Base-by-base conservation (phyloP, 2,329 filamentous ascomycete species). In the Colletotrichum siamense region DNA sequence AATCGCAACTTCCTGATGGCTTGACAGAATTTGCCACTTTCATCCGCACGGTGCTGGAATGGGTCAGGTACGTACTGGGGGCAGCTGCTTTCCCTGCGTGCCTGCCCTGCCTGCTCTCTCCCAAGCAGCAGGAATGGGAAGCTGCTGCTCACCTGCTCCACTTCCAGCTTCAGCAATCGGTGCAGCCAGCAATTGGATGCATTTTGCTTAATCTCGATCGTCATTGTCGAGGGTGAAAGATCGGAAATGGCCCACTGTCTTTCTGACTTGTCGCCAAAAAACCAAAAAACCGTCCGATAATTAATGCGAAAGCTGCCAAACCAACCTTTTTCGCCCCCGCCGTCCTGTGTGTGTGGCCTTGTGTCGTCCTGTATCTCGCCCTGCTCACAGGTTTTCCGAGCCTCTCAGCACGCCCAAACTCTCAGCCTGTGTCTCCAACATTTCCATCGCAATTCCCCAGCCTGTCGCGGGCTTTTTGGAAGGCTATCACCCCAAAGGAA, bases 11-110 rank as follows among this genome's bases (percentile, higher is more conserved):
- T 44, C 39, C 39, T 10, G 39, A 44, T 44, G 39, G 16, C 8
- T 44, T 6, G 39, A 44, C 39, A n/a, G 9, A n/a, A 5, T 6
- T 44, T 44, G 39, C 18, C 39, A 44, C 39, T 10, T 1, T 0
- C 0, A 6, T 44, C 10, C 18, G 39, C 18, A 44, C 39, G 18
- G 18, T 44, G 3, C 1, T 0, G 5, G 2, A 4, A 2, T n/a
- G 1, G 39, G 5, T 6, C 2, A 9, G 16, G 18, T 10, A 44
- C 16, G 39, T 44, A 44, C 16, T 18, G 3, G 1, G 8, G 2
- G 36, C 36, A 39, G 15, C 24, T 24, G 24, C 24, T 24, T 24
- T 24, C n/a, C n/a, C n/a, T n/a, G n/a, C n/a, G n/a, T n/a, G n/a
- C n/a, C n/a, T n/a, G n/a, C n/a, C n/a, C 24, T 24, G 24, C 34